phyloP scores from a whole-genome alignment of 345 rosid genomes.

The Euphorbia peplus region DNA sequence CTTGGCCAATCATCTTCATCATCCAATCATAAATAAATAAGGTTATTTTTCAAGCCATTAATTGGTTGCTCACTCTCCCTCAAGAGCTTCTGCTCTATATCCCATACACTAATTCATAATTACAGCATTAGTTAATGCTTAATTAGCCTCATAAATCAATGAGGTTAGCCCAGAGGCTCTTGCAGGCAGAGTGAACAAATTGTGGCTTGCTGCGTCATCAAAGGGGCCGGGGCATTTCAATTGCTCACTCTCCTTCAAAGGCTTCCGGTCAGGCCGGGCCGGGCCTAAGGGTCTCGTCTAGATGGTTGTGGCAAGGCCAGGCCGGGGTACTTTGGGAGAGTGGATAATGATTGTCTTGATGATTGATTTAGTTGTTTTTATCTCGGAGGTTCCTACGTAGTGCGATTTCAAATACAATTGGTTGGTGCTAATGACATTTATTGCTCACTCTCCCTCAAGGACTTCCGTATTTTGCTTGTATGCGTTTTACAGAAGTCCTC shows the following conservation, averaged over 20 bases:
- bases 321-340: slow-evolving; percentile 17
- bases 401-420: neutral
- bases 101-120: too few species aligned
- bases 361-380: too few species aligned
- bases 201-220: slow-evolving; percentile 17
- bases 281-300: too few species aligned
- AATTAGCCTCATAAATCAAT: too few species aligned
- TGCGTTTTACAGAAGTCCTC: neutral
- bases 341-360: slow-evolving; percentile 20
- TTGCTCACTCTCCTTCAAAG: slow-evolving; percentile 35
- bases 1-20: slow-evolving; percentile 11
- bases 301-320: neutral
- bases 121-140: too few species aligned
- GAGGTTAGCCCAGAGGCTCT: slow-evolving; percentile 28
- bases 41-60: slow-evolving; percentile 31
- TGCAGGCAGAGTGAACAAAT: slow-evolving; percentile 38
- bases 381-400: neutral
- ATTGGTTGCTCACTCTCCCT: slow-evolving; percentile 36
- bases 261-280: slow-evolving; percentile 18
- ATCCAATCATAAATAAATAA: neutral
- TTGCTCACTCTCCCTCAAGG: slow-evolving; percentile 42
- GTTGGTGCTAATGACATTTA: slow-evolving; percentile 17
- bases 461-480: slow-evolving; percentile 22
- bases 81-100: slow-evolving; percentile 26
- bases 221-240: slow-evolving; percentile 1